Percentiles rank a stretch among this genome's conserved stretches.
Evolutionary conservation across 768 basidiomycete genomes (phyloP).

Genomic region (Tylopilus vinaceipallidus): DNA sequence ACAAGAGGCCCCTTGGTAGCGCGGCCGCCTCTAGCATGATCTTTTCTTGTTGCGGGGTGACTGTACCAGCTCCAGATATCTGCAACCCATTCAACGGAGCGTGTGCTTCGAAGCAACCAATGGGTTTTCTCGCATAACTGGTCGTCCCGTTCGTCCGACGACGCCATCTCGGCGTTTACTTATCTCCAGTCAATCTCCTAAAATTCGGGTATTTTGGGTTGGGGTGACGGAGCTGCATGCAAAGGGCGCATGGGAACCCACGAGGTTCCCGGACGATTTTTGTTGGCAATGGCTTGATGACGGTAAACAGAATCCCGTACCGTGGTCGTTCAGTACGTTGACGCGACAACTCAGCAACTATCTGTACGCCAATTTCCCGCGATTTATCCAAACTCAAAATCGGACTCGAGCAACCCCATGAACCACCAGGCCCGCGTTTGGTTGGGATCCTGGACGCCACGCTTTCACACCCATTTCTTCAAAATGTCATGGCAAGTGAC

Average conservation of each 20-base stretch:
- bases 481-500: not conserved
- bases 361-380: not conserved
- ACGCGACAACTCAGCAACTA: no score
- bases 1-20: not conserved
- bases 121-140: not conserved
- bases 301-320: no score
- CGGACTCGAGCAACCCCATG: not conserved
- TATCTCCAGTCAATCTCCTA: slow-evolving; percentile 16
- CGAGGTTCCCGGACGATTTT: not conserved
- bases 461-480: not conserved
- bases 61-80: not conserved
- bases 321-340: no score
- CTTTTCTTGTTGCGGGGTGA: not conserved
- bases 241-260: slow-evolving; percentile 3
- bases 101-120: not conserved
- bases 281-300: no score
- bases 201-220: not conserved
- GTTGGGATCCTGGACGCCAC: not conserved
- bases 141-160: not conserved
- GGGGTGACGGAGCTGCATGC: not conserved
- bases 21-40: not conserved
- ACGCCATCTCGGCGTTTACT: not conserved
- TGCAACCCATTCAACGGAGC: not conserved
- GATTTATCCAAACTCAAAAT: not conserved
- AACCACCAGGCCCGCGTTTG: not conserved